Base-by-base conservation (phyloP, 1,284 basidiomycete species). In the Serendipita sp. region DNA sequence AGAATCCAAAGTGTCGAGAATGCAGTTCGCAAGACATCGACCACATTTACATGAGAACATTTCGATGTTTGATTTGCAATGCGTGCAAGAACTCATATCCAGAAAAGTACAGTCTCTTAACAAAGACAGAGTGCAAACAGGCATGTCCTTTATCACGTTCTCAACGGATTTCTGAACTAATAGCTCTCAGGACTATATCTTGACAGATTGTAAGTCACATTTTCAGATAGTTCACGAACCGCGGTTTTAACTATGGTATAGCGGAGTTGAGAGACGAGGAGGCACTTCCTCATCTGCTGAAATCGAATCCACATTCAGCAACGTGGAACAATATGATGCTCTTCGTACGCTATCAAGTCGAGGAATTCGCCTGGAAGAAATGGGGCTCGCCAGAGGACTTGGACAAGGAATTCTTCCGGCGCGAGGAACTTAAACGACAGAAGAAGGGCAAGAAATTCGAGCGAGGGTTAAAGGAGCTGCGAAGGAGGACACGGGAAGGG, bases 241-340 rank as follows among this genome's bases (percentile, higher is more conserved):
- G 10, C 29, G 15, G 13, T 1, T 6, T 1, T 62, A 29, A 62
- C 32, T 42, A 47, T 41, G 41, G 38, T 55, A 5, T 68, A 91
- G 91, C 93, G 29, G 96, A 99, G 72, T 79, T 99, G 38, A 84
- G 87, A 62, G 96, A 99, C 71, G 83, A 88, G 68, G 93, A 97
- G 68, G 75, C 90, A 22, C 81, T 99, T 66, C 95, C 94, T 0
- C 96, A 99, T 73, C 78, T 98, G 17, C 79, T 99, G 61, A 93
- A 94, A 71, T 89, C 93, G 2, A 99, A 99, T 71, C 96, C 96
- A 1, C 94, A 99, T 76, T 91, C 92, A 67, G 91, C 93, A 26
- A 96, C 93, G 0, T 99, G 93, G 72, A 89, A 88, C 60, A 99
- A 99, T 76, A 99, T 99, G 96, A 99, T 99, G 96, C 80, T 99